phyloP scores from a whole-genome alignment of 495 filamentous ascomycete genomes.

The Parathielavia appendiculata region DNA sequence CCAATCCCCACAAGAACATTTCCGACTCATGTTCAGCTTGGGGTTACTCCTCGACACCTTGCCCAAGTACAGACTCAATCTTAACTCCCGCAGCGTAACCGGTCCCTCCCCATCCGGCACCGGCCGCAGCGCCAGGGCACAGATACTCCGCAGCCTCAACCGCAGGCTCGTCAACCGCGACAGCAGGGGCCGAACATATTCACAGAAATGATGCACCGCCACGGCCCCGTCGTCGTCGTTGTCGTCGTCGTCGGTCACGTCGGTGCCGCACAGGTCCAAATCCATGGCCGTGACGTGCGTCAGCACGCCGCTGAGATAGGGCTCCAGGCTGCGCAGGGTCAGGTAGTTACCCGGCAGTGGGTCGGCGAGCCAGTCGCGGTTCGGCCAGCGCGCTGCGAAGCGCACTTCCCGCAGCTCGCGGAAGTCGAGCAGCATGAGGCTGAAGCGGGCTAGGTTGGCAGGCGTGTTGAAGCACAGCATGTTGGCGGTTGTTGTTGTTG shows the following conservation, averaged over 20 bases:
- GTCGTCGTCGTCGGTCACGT: background rate
- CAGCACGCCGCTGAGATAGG: conserved; percentile 12
- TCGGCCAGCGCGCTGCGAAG: conserved; percentile 15
- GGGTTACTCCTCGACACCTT: conserved; percentile 20
- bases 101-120: background rate
- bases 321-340: conserved; percentile 11
- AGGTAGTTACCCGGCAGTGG: conserved; percentile 13
- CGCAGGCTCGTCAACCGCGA: conserved; percentile 6
- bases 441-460: conserved; percentile 17
- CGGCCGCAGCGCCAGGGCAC: conserved; percentile 9
- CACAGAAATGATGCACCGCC: conserved; percentile 19
- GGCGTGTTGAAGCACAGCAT: conserved; percentile 12
- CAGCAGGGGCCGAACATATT: conserved; percentile 13
- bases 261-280: conserved; percentile 20
- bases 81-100: conserved; percentile 15
- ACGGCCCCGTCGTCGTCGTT: background rate
- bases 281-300: conserved; percentile 20
- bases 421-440: conserved; percentile 13
- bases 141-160: conserved; percentile 17
- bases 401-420: conserved; percentile 14
- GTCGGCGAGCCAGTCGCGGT: conserved; percentile 17
- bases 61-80: conserved; percentile 18
- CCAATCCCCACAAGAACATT: background rate
- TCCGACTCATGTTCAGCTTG: conserved; percentile 22
- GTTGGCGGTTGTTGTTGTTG: background rate